Base-by-base conservation (phyloP, 2,329 filamentous ascomycete species). In the Fusarium pilosicola region DNA sequence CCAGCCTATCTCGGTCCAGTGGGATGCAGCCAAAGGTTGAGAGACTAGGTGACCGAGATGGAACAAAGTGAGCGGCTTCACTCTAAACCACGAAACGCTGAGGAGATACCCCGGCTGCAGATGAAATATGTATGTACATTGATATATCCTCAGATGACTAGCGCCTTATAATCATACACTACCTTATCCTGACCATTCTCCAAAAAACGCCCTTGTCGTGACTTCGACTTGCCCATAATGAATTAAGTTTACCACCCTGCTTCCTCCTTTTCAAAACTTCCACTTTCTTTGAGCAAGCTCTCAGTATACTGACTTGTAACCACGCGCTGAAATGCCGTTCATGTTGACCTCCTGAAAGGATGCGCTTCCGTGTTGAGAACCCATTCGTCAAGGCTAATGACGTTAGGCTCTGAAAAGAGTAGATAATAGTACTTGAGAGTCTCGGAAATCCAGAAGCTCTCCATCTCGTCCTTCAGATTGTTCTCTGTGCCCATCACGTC, bases 401-500 rank as follows among this genome's bases (percentile, higher is more conserved):
- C 83, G 57, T 87, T 85, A 0, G 92, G 91, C 63, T 91, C 82
- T 28, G 90, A 90, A 80, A 93, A 97, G 56, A 97, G 86, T 64
- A 97, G 82, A 80, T 94, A 97, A 75, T 96, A 97, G 80, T 97
- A 97, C 85, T 97, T 98, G 76, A 97, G 85, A 45, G 94, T 97
- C 86, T 97, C 95, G 7, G 93, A 93, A 69, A 94, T 86, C 94
- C 95, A 97, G 82, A 97, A 97, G 78, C 93, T 95, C 84, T 97
- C 93, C 93, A 96, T 95, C 75, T 86, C 85, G 80, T 95, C 89
- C 44, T 82, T 80, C 62, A 86, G 83, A 15, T 77, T 77, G 2
- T 86, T 82, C 24, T 75, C 57, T 18, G 86, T 80, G 3, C 81
- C 64, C 30, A 87, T 82, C 18, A 95, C 92, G 77, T 94, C 89